Evolutionary conservation across 306 rosid species (phyloP), one percentile per base, ranked within the genome.

Genomic region (Potentilla sterilis): DNA sequence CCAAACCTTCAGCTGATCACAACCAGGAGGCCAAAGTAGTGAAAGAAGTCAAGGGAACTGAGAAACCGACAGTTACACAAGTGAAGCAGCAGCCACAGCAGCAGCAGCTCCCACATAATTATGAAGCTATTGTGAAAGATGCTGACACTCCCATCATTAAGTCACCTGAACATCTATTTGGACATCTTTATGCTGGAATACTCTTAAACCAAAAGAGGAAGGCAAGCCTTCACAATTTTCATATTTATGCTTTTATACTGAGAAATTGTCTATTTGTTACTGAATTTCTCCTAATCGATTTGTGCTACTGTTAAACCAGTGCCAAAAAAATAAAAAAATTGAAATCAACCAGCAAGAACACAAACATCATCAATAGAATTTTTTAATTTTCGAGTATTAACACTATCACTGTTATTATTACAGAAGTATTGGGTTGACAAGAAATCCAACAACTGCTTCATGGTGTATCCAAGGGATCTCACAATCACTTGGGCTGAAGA

Each of bases 381-480:
- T 0, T 55, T 12, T 5, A 0, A 22, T 24, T 10, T 22, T 58
- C 38, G 3, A 49, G 21, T 9, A 9, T 3, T 18, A 49, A 38
- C 44, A 70, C 2, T 32, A 12, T 22, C 40, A 48, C 2, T 49
- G 61, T 49, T n/a, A 19, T 10, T 40, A 52, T 63, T 58, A 43
- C 84, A 83, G 87, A 81, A 76, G 75, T 73, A 76, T 47, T 81
- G 87, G 87, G 57, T 86, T 18, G 89, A 81, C 69, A 86, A 78
- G 69, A 81, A 72, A n/a, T 51, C 67, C 51, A 82, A 87, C 66
- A 85, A 87, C 77, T 86, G 96, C 77, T 93, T 93, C 73, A 79
- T 85, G 90, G 22, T 93, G 77, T 90, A 82, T 81, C 90, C 98
- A 76, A 85, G 83, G 79, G 87, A 85, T 75, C 91, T 93, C 40